These are phyloP conservation scores for Vitis amurensis DNA, from an alignment of 164 flowering plant species.

Conservation along the genomic window DNA sequence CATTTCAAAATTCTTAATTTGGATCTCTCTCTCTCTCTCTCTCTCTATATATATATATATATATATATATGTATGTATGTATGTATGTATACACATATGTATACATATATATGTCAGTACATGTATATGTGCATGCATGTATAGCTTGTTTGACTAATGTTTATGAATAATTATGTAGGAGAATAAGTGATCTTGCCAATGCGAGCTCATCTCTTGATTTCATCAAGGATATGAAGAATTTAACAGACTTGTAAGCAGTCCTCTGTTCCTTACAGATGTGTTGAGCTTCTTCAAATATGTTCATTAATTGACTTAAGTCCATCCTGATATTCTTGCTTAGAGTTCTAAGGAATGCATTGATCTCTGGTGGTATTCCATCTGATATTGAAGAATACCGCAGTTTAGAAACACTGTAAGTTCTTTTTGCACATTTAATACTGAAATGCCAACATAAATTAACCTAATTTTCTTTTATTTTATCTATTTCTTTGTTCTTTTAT, in stretches of 20 bases:
- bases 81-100: not conserved
- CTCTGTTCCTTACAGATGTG: not conserved
- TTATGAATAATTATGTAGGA: slow-evolving; percentile 11
- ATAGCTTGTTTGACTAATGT: not conserved
- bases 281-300: not conserved
- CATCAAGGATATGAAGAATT: slow-evolving; percentile 32
- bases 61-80: too few relatives aligned
- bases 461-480: not conserved
- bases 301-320: too few relatives aligned
- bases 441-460: too few relatives aligned
- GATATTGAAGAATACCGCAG: slow-evolving; percentile 20
- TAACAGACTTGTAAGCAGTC: slow-evolving; percentile 29
- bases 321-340: slow-evolving; percentile 8
- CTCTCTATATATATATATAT: not conserved
- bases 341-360: slow-evolving; percentile 27
- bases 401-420: slow-evolving; percentile 36
- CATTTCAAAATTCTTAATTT: not conserved
- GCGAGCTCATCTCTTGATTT: slow-evolving; percentile 34
- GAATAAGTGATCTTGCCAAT: slow-evolving; percentile 22
- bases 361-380: slow-evolving; percentile 38
- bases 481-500: not conserved
- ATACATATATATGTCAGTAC: too few relatives aligned
- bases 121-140: not conserved
- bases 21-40: not conserved
- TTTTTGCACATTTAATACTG: too few relatives aligned